Base-by-base conservation (phyloP, 1,139 yeast species). In the Blastobotrys malaysiensis region DNA sequence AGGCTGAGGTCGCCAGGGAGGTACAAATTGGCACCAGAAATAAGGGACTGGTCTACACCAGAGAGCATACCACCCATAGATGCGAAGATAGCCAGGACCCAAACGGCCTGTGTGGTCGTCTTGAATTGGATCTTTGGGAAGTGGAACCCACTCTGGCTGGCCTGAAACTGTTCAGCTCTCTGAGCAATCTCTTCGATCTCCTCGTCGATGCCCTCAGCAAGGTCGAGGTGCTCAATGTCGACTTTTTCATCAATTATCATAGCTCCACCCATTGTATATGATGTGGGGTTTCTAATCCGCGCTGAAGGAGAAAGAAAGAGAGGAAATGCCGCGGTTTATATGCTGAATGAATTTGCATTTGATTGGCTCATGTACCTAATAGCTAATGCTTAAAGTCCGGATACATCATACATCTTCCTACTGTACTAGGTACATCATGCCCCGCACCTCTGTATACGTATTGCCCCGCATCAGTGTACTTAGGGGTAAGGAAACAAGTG, bases 41-140 rank as follows among this genome's bases (percentile, higher is more conserved):
- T 82, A 49, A 81, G 70, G 77, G 71, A 80, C 76, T 73, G 83
- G 81, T 52, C 80, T 70, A 62, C 78, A 56, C 86, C 86, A 13
- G 84, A 79, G 51, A 82, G 74, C 54, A 81, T 65, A 50, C 86
- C 86, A 22, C 84, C 85, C 57, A 79, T 76, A 3, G 84, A 77
- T 11, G 84, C 82, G 62, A 80, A 79, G 11, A 64, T 65, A 18
- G 82, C 84, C 55, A 80, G 65, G 58, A 79, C 68, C 57, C 67
- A 67, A 20, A 77, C 78, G 78, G 80, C 78, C 59, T 75, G 64
- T 31, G 63, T 68, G 56, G 77, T 77, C 59, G 77, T 71, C 52
- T 74, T 61, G 65, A 80, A 80, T 49, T 57, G 55, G 45, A 55
- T 21, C 46, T 58, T 45, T 19, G 52, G 52, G 20, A 45, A 49